These are phyloP conservation scores for Clarireedia monteithiana DNA, from an alignment of 2,329 filamentous ascomycete genomes.

Conservation along the genomic window DNA sequence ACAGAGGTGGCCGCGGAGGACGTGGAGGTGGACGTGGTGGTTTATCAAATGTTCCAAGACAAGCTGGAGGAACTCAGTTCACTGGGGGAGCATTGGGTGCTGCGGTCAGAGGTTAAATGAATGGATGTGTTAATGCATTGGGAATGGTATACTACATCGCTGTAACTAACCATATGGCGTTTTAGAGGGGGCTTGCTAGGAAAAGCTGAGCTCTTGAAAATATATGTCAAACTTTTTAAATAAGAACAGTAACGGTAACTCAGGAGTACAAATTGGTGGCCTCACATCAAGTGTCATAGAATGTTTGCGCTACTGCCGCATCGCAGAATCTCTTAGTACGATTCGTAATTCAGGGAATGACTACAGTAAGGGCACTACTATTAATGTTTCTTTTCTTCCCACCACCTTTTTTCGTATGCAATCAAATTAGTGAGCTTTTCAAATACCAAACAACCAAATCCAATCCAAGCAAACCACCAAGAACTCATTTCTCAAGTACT, in stretches of 20 bases:
- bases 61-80: slow-evolving; percentile 69
- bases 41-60: slow-evolving; percentile 53
- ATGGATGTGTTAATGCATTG: slow-evolving; percentile 27
- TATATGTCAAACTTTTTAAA: not conserved
- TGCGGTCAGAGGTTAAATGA: slow-evolving; percentile 50
- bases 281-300: too few relatives aligned
- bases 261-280: too few relatives aligned
- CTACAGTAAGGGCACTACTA: too few relatives aligned
- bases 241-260: not conserved
- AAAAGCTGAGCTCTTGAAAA: slow-evolving; percentile 19
- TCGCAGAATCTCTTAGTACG: too few relatives aligned
- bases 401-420: too few relatives aligned
- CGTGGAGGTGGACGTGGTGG: slow-evolving; percentile 51
- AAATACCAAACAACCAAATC: too few relatives aligned
- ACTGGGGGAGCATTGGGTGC: slow-evolving; percentile 72
- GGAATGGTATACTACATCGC: slow-evolving; percentile 23
- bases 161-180: slow-evolving; percentile 26
- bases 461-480: too few relatives aligned
- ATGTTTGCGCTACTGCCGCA: too few relatives aligned
- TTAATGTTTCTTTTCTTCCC: too few relatives aligned
- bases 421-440: too few relatives aligned
- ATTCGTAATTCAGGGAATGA: too few relatives aligned
- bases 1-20: slow-evolving; percentile 55
- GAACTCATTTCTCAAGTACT: not conserved
- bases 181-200: slow-evolving; percentile 24